A percentile compares a stretch with the other conserved stretches of the same genome.
Evolutionary conservation across 2,329 filamentous ascomycete species (phyloP).

Genomic region (Pseudocercospora cruenta): DNA sequence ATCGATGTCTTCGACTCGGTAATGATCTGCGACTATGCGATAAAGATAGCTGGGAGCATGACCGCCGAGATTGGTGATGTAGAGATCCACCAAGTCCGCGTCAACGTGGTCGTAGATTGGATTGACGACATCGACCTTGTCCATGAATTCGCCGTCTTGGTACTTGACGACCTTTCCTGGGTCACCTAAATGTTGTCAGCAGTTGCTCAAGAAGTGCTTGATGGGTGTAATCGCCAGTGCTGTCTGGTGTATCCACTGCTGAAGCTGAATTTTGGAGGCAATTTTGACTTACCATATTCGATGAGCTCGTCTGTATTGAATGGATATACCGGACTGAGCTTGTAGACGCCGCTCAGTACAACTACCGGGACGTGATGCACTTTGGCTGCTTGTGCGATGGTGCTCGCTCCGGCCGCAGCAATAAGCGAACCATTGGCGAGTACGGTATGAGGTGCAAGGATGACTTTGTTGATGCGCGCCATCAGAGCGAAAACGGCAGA

Average conservation of each 20-base stretch:
- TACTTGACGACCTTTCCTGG: constrained; percentile 76
- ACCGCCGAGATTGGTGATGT: constrained; percentile 81
- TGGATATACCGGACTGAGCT: constrained; percentile 86
- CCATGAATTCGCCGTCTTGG: constrained; percentile 77
- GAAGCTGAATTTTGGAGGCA: background rate
- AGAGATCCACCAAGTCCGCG: constrained; percentile 74
- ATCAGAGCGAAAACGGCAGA: constrained; percentile 90
- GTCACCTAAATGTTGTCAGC: constrained; percentile 46
- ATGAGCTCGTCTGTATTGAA: constrained; percentile 81
- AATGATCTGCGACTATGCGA: constrained; percentile 73
- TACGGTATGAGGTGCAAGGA: constrained; percentile 84
- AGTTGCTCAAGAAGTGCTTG: background rate
- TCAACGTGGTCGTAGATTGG: constrained; percentile 83
- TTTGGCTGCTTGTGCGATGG: constrained; percentile 82
- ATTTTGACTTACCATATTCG: constrained; percentile 66
- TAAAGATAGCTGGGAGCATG: constrained; percentile 74
- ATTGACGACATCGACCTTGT: constrained; percentile 75
- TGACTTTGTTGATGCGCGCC: constrained; percentile 92
- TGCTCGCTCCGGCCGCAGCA: constrained; percentile 78
- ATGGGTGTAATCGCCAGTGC: background rate
- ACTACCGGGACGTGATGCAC: constrained; percentile 83
- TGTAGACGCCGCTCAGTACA: constrained; percentile 88
- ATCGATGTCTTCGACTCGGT: constrained; percentile 72
- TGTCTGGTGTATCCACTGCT: background rate
- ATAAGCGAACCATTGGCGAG: constrained; percentile 86